phyloP scores from a whole-genome alignment of 371 early-diverging fungal genomes.

The Mucor racemosus region DNA sequence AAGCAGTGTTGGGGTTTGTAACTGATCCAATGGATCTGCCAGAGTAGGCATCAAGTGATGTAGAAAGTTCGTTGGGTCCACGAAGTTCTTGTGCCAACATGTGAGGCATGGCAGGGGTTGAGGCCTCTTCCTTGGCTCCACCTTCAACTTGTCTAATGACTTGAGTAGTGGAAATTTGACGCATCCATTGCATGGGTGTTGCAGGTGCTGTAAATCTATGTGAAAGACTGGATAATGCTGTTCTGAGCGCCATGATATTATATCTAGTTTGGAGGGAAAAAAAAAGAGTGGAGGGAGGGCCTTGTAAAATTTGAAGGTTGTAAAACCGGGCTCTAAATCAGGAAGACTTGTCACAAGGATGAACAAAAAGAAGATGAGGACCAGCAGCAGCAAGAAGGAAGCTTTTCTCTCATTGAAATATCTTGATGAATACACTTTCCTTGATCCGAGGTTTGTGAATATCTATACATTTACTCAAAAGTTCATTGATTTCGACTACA shows the following conservation, averaged over 20 bases:
- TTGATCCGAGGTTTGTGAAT: too few species aligned
- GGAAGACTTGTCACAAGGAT: not conserved
- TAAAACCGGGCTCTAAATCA: not conserved
- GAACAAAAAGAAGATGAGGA: not conserved
- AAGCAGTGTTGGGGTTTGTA: conserved; percentile 46
- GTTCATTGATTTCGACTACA: too few species aligned
- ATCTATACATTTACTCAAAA: too few species aligned
- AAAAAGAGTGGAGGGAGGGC: conserved; percentile 9
- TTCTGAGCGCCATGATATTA: conserved; percentile 19
- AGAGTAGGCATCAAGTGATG: conserved; percentile 45
- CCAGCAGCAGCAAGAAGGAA: too few species aligned
- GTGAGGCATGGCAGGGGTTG: conserved; percentile 29
- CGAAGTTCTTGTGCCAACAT: conserved; percentile 24
- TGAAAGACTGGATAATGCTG: conserved; percentile 8
- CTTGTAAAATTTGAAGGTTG: conserved; percentile 4
- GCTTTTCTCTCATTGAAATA: too few species aligned
- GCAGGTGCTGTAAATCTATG: conserved; percentile 19
- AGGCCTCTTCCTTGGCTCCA: not conserved
- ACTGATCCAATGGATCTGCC: conserved; percentile 55
- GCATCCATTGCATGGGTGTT: conserved; percentile 27
- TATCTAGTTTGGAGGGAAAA: not conserved
- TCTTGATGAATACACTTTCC: too few species aligned
- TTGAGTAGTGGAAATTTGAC: conserved; percentile 25
- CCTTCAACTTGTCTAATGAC: conserved; percentile 15
- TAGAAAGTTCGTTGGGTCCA: conserved; percentile 31